These are phyloP conservation scores for Syncephalastrum monosporum DNA, from an alignment of 371 early-diverging fungal species.

Conservation along the genomic window DNA sequence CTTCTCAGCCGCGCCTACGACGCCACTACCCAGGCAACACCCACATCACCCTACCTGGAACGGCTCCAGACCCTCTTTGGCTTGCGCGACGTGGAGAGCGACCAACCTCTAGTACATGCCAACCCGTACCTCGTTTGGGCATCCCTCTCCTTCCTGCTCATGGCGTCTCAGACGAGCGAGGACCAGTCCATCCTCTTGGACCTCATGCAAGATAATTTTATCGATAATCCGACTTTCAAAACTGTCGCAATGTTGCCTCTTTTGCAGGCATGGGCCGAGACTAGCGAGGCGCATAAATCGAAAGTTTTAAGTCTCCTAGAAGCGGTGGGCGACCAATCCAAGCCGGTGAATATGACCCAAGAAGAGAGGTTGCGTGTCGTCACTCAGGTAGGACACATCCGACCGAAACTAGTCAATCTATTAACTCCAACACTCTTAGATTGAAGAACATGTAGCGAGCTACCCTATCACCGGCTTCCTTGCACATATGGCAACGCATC, in stretches of 20 bases:
- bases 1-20: conserved; percentile 20
- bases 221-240: conserved; percentile 12
- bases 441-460: conserved; percentile 1
- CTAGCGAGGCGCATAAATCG: conserved; percentile 21
- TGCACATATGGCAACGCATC: conserved; percentile 11
- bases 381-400: conserved; percentile 5
- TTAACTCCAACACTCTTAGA: conserved; percentile 5
- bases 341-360: neutral
- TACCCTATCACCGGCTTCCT: conserved; percentile 14
- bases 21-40: conserved; percentile 9
- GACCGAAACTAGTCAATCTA: too few relatives aligned
- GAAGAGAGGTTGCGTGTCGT: neutral
- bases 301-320: too few relatives aligned
- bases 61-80: conserved; percentile 15
- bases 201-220: conserved; percentile 24
- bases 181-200: conserved; percentile 43
- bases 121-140: conserved; percentile 37
- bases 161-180: conserved; percentile 45
- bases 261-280: conserved; percentile 52
- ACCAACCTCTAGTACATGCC: conserved; percentile 6
- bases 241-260: conserved; percentile 52
- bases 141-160: conserved; percentile 36
- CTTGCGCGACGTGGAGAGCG: conserved; percentile 7
- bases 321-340: conserved; percentile 2
- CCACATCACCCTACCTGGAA: conserved; percentile 18